Evolutionary conservation across 495 filamentous ascomycete genomes (phyloP).

Genomic region (Trichoderma gamsii): DNA sequence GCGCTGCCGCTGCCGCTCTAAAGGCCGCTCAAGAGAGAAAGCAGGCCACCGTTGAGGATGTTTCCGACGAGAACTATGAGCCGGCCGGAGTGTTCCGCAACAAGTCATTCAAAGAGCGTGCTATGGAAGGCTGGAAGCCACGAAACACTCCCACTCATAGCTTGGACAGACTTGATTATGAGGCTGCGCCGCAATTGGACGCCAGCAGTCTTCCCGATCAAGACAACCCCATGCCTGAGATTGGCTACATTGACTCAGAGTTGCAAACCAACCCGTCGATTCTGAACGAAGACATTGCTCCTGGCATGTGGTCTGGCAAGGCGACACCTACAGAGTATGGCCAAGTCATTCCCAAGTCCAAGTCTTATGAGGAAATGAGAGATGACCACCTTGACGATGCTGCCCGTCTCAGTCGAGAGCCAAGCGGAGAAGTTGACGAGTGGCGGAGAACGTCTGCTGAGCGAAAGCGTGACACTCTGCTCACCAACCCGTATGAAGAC

Average conservation of each 20-base stretch:
- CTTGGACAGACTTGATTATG: slow-evolving; percentile 57
- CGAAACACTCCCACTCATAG: slow-evolving; percentile 71
- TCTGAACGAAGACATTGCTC: slow-evolving; percentile 31
- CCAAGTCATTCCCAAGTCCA: slow-evolving; percentile 29
- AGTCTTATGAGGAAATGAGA: slow-evolving; percentile 24
- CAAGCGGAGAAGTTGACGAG: slow-evolving; percentile 46
- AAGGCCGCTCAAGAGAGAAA: slow-evolving; percentile 34
- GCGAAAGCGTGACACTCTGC: slow-evolving; percentile 48
- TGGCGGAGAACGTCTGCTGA: slow-evolving; percentile 51
- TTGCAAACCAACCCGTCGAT: slow-evolving; percentile 38
- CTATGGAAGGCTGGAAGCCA: slow-evolving; percentile 40
- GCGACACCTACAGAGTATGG: slow-evolving; percentile 37
- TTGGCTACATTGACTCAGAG: slow-evolving; percentile 56
- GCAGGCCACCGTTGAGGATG: slow-evolving; percentile 29
- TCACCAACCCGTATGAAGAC: slow-evolving; percentile 55
- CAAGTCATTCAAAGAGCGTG: slow-evolving; percentile 52
- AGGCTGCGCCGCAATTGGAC: slow-evolving; percentile 48
- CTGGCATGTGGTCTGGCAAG: slow-evolving; percentile 32
- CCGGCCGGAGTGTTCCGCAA: slow-evolving; percentile 39
- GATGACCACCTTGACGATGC: slow-evolving; percentile 36
- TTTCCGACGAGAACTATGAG: slow-evolving; percentile 23
- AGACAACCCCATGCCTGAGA: slow-evolving; percentile 61
- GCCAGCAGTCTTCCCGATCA: slow-evolving; percentile 58
- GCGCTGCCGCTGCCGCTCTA: slow-evolving; percentile 43
- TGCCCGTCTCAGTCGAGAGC: slow-evolving; percentile 40